Evolutionary conservation across 495 filamentous ascomycete species (phyloP), one percentile per base, ranked within the genome.

Genomic region (Podospora pseudopauciseta): DNA sequence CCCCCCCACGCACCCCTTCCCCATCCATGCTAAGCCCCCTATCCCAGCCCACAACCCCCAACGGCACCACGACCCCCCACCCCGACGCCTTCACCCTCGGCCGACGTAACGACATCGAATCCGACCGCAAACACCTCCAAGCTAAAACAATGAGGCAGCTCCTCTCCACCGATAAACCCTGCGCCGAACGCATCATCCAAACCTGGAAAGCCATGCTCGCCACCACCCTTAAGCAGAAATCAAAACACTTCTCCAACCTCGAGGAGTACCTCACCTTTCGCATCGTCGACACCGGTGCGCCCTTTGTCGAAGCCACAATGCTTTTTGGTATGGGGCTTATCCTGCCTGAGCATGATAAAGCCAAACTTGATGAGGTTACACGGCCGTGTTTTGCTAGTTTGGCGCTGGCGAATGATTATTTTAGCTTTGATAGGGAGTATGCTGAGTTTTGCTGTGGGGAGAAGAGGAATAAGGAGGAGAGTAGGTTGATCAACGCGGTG

Each of bases 351-450:
- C 61, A 68, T 16, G 61, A 65, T 39, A 30, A 65, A 18, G 3
- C 18, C 2, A 13, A 27, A 15, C 16, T 56, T 0, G 32, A 28
- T 6, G 44, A 64, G 15, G 15, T 68, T 11, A 23, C 26, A 20
- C 60, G 26, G 1, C 67, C 67, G 3, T 56, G 39, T 55, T 58
- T 11, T 23, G 67, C 61, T 5, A 11, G 39, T 13, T 19, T 60
- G 2, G 62, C 44, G 27, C 44, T 68, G 7, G 61, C 61, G 6
- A 68, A 68, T 39, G 67, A 68, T 15, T 64, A 65, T n/a, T 60
- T 63, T 20, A 64, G 34, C 2, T 65, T 57, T 16, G 54, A 68
- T 28, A 53, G 28, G 0, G 64, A 66, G 23, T 66, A 28, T 49
- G 26, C 26, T 57, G 64, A 55, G 9, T 62, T 18, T 30, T 57